Percentiles rank a stretch among this genome's conserved stretches.
These are phyloP conservation scores for Anthostomella pinea DNA, from an alignment of 2,329 filamentous ascomycete genomes.

Conservation along the genomic window DNA sequence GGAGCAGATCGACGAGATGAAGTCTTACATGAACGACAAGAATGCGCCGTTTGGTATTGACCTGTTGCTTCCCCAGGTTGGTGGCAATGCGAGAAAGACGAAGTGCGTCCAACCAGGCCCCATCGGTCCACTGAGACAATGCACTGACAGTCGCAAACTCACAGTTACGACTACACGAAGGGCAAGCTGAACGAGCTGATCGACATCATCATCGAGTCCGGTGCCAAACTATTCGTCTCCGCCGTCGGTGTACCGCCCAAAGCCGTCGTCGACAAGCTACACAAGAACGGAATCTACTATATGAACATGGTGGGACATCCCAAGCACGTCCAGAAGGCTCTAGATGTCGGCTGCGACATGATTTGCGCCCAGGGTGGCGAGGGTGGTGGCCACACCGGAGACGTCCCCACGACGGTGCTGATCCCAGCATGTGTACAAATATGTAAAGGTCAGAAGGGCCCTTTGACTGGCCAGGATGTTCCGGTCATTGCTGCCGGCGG, in stretches of 20 bases:
- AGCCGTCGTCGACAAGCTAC: conserved; percentile 83
- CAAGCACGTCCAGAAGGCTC: conserved; percentile 96
- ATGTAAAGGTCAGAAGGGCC: conserved; percentile 76
- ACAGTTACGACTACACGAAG: conserved; percentile 98
- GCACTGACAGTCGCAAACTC: conserved; percentile 15
- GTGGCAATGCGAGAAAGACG: conserved; percentile 90
- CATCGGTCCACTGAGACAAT: conserved; percentile 8
- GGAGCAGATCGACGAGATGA: conserved; percentile 93
- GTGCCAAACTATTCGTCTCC: conserved; percentile 91
- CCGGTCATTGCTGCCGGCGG: conserved; percentile 93
- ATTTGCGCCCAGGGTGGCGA: conserved; percentile 99
- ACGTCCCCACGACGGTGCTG: conserved; percentile 86
- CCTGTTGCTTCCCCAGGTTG: conserved; percentile 88
- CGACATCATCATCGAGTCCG: conserved; percentile 88
- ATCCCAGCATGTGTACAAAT: conserved; percentile 89
- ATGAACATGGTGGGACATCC: conserved; percentile 99
- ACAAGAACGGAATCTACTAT: conserved; percentile 83
- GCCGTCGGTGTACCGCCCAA: conserved; percentile 93
- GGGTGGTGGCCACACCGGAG: conserved; percentile 93
- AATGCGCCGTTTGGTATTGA: conserved; percentile 95
- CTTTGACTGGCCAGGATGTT: conserved; percentile 81
- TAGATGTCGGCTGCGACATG: conserved; percentile 88
- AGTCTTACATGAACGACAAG: conserved; percentile 83
- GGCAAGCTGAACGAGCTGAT: conserved; percentile 91
- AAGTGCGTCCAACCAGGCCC: conserved; percentile 52